These are phyloP conservation scores for Pestalotiopsis sp. DNA, from an alignment of 2,329 filamentous ascomycete species.

Conservation along the genomic window DNA sequence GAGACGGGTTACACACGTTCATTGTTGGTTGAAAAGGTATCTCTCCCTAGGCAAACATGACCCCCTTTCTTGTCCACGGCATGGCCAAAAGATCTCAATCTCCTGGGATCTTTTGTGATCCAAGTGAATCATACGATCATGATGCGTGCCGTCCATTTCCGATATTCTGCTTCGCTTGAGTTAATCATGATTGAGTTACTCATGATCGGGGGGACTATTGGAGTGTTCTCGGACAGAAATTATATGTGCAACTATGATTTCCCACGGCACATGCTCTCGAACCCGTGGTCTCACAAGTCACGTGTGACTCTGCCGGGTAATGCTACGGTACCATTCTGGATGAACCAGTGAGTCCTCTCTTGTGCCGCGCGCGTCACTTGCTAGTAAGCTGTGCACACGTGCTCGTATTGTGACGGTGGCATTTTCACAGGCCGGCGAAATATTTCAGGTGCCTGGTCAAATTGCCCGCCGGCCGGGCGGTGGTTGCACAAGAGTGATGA, in stretches of 20 bases:
- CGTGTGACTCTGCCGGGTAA: neutral
- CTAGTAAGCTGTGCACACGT: neutral
- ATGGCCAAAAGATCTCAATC: too few relatives aligned
- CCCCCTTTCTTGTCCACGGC: too few relatives aligned
- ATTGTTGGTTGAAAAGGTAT: too few relatives aligned
- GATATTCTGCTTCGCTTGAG: too few relatives aligned
- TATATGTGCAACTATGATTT: neutral
- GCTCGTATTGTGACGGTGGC: neutral
- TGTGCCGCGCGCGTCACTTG: neutral
- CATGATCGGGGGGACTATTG: neutral
- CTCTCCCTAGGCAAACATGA: too few relatives aligned
- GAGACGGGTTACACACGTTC: too few relatives aligned
- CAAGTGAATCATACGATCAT: too few relatives aligned
- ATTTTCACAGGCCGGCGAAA: neutral
- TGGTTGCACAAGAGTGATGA: too few relatives aligned
- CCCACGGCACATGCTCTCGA: neutral
- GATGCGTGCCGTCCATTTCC: too few relatives aligned
- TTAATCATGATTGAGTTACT: neutral
- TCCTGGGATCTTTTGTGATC: too few relatives aligned
- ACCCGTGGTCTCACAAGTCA: neutral
- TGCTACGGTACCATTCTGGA: neutral
- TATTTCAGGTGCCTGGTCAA: too few relatives aligned
- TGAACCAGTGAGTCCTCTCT: neutral
- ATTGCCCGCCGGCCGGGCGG: too few relatives aligned
- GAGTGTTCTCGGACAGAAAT: neutral